These are phyloP conservation scores for Paxillus involutus DNA, from an alignment of 768 basidiomycete species.

Conservation along the genomic window DNA sequence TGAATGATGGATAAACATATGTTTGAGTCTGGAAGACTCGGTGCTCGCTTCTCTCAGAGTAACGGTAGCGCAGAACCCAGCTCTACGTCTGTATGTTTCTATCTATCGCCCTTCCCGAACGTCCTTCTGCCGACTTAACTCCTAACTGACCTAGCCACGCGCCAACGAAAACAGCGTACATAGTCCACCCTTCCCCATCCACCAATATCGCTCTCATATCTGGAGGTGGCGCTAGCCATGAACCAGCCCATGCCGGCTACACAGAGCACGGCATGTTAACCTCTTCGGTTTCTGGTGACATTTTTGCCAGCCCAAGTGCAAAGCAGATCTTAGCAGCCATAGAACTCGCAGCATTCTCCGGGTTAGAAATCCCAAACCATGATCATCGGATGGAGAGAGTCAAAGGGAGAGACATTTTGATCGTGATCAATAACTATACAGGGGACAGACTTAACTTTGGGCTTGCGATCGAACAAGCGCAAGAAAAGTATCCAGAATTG, in stretches of 20 bases:
- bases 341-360: slow-evolving; percentile 41
- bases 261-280: slow-evolving; percentile 57
- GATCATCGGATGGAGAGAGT: background rate
- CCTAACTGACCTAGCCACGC: slow-evolving; percentile 29
- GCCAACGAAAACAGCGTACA: slow-evolving; percentile 37
- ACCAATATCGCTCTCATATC: slow-evolving; percentile 41
- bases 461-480: slow-evolving; percentile 53
- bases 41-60: slow-evolving; percentile 45
- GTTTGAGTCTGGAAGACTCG: slow-evolving; percentile 39
- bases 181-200: slow-evolving; percentile 15
- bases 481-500: slow-evolving; percentile 30
- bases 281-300: slow-evolving; percentile 59
- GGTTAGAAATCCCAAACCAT: slow-evolving; percentile 11
- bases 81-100: slow-evolving; percentile 36
- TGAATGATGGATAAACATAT: slow-evolving; percentile 45
- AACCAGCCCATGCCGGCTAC: slow-evolving; percentile 58
- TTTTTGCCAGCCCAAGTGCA: slow-evolving; percentile 64
- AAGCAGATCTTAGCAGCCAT: slow-evolving; percentile 53
- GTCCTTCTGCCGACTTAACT: background rate
- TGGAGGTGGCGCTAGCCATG: slow-evolving; percentile 57
- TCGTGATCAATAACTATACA: slow-evolving; percentile 51
- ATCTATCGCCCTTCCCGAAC: background rate
- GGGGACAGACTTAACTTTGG: slow-evolving; percentile 62
- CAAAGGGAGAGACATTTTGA: slow-evolving; percentile 23
- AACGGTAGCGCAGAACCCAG: slow-evolving; percentile 40